Base-by-base conservation (phyloP, 805 yeast genomes). In the Saturnispora mendoncae region DNA sequence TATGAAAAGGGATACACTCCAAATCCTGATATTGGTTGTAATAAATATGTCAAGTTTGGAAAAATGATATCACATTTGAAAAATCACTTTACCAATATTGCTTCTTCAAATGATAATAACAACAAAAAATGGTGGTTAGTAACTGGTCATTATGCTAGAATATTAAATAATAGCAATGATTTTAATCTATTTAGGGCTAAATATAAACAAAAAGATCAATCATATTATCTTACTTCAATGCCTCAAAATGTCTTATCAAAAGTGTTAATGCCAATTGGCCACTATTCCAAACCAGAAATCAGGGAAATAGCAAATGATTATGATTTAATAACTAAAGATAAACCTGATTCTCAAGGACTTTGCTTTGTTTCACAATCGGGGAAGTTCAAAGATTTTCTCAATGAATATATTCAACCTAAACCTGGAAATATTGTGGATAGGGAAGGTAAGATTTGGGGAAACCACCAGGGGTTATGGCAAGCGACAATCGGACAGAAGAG, bases 401-500 rank as follows among this genome's bases (percentile, higher is more conserved):
- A 71, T 44, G 90, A 87, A 48, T 92, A 81, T 53, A 66, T 90
- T 3, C 72, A 69, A 10, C 79, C 82, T 1, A 67, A 68, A 6
- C 86, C 86, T 1, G 98, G 97, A 0, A 71, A 83, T 45, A 76
- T 92, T 7, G 68, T 85, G n/a, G 81, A 88, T 0, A 75, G 71
- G 43, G 81, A 76, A 42, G 94, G 94, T 4, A 65, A 62, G 39
- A 67, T 76, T 0, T 86, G 92, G 76, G 97, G 96, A 0, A 52
- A 59, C 36, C 98, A 92, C 58, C 64, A 71, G 21, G 98, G 98
- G 0, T 57, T 92, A 8, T 92, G 97, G 97, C 77, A 83, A 36
- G 90, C 85, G n/a, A 92, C 98, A 0, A 76, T 90, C 18, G 98
- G 98, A 0, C 97, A 92, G 61, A 74, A 79, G 47, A 71, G 80